Base-by-base conservation (phyloP, 2,329 filamentous ascomycete species). In the Ceratocystis diversiconidia region DNA sequence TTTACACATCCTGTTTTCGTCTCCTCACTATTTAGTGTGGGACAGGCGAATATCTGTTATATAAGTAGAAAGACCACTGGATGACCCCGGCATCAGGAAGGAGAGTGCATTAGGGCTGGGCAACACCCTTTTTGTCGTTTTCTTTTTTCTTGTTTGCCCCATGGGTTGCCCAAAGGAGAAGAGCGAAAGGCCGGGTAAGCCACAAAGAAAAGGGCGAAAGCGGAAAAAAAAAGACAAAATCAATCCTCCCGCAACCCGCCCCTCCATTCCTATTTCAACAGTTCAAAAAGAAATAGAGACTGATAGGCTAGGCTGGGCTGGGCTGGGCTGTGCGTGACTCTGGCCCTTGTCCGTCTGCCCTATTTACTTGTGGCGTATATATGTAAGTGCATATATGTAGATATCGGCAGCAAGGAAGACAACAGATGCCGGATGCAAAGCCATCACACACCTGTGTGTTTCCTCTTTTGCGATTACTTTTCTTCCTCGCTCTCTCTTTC, bases 161-260 rank as follows among this genome's bases (percentile, higher is more conserved):
- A n/a, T n/a, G n/a, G 7, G 2, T 17, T 17, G 17, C 43, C 44
- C 44, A 48, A 48, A 48, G 6, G 17, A 48, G 15, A 19, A 48
- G 44, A n/a, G 44, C 15, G n/a, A 48, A 48, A 48, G n/a, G 44
- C 46, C 19, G 15, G 17, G 46, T 22, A 8, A 50, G 15, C 44
- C 15, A 48, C 44, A 46, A 15, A n/a, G 48, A 19, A 25, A 52
- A 52, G 8, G n/a, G n/a, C 19, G 19, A 52, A 10, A 28, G 48
- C 19, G 8, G 8, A 52, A 52, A 25, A 22, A 12, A 25, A 25
- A 25, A 25, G 22, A 25, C 22, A 25, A 15, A 55, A 28, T 55
- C 22, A 55, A 57, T 57, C 50, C 50, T 57, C 50, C 50, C 50
- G 50, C 50, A 28, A 22, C 50, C 50, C 50, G 50, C 50, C 50